phyloP scores from a whole-genome alignment of 495 filamentous ascomycete species.

The Aspergillus cavernicola region DNA sequence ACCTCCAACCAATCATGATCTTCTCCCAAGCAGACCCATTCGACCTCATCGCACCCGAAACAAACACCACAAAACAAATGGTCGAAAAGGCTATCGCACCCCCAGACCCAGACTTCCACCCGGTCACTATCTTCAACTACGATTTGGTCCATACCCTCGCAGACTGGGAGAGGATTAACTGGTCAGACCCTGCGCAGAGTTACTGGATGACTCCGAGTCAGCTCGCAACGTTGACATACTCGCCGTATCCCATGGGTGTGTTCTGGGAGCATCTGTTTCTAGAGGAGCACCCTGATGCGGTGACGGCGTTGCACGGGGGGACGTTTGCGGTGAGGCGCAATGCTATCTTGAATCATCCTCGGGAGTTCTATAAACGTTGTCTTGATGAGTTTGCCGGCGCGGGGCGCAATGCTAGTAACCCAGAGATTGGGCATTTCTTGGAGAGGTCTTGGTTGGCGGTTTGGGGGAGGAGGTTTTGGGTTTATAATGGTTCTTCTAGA shows the following conservation, averaged over 20 bases:
- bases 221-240: neutral
- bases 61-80: neutral
- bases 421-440: conserved; percentile 2
- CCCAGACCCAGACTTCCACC: neutral
- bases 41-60: neutral
- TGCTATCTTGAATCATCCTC: neutral
- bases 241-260: neutral
- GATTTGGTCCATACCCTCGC: conserved; percentile 1
- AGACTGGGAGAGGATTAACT: conserved; percentile 2
- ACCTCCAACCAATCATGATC: conserved; percentile 5
- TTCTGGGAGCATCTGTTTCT: neutral
- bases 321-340: conserved; percentile 1
- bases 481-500: neutral
- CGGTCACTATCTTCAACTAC: conserved; percentile 3
- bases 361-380: neutral
- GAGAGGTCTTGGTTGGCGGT: conserved; percentile 6
- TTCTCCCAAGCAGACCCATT: conserved; percentile 4
- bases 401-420: neutral
- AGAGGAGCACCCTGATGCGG: neutral
- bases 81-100: neutral
- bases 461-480: conserved; percentile 5
- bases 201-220: conserved; percentile 5
- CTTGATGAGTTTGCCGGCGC: neutral
- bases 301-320: neutral
- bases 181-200: neutral